Evolutionary conservation across 1,284 basidiomycete species (phyloP).

Genomic region (Cryptococcus sp.): DNA sequence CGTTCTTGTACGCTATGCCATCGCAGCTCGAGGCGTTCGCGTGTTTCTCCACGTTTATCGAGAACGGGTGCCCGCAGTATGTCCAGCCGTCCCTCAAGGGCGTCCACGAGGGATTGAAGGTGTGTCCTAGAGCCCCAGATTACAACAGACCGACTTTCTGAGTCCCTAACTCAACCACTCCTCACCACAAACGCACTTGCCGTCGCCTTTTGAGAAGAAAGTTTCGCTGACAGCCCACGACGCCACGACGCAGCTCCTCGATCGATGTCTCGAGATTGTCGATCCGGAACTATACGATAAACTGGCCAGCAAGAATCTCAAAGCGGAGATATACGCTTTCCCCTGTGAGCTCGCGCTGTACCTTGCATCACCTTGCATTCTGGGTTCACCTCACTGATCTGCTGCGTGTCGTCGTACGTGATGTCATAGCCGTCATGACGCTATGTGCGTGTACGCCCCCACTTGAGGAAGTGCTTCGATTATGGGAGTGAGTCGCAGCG

Average conservation of each 20-base stretch:
- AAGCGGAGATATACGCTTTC: conserved; percentile 97
- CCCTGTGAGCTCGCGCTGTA: conserved; percentile 66
- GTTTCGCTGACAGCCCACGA: background rate
- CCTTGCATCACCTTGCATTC: background rate
- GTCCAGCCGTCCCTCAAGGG: conserved; percentile 94
- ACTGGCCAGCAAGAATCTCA: conserved; percentile 86
- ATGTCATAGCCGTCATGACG: conserved; percentile 77
- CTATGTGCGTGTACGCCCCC: conserved; percentile 96
- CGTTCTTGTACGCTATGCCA: conserved; percentile 93
- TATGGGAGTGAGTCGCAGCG: conserved; percentile 71
- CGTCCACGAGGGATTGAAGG: conserved; percentile 89
- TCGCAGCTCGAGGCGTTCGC: conserved; percentile 95
- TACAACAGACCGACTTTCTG: background rate
- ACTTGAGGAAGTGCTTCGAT: conserved; percentile 83
- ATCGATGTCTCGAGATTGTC: conserved; percentile 85
- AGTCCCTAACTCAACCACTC: background rate
- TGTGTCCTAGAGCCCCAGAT: conserved; percentile 51
- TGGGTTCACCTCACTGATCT: background rate
- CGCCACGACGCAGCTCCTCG: conserved; percentile 69
- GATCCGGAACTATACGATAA: conserved; percentile 81
- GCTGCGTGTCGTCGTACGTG: background rate
- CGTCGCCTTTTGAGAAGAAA: too few relatives aligned
- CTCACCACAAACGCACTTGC: too few relatives aligned
- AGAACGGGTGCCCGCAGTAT: conserved; percentile 87
- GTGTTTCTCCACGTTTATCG: conserved; percentile 92